Evolutionary conservation across 116 monocot species (phyloP).

Genomic region (Cymodocea nodosa): DNA sequence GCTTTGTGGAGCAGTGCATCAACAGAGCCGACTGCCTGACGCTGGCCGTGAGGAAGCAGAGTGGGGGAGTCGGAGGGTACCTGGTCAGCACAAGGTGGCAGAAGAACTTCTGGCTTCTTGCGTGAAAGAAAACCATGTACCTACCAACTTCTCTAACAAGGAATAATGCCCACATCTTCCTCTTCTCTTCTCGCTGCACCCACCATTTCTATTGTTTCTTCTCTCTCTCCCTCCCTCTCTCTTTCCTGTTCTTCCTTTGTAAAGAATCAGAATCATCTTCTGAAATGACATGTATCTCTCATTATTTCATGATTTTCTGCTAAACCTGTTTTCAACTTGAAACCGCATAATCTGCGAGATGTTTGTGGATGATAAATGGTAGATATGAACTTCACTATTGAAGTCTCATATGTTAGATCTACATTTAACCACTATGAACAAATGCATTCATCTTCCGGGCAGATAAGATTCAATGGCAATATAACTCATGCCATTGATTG

Average conservation of each 20-base stretch:
- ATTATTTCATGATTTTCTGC: not conserved
- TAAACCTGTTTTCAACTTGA: too few relatives aligned
- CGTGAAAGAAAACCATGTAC: constrained; percentile 18
- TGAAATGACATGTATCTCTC: not conserved
- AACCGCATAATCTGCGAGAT: not conserved
- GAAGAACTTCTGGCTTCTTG: constrained; percentile 90
- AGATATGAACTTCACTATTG: too few relatives aligned
- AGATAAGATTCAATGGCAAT: too few relatives aligned
- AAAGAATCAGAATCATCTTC: not conserved
- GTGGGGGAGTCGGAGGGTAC: constrained; percentile 70
- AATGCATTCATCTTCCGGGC: too few relatives aligned
- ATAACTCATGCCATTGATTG: too few relatives aligned
- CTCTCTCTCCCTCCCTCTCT: not conserved
- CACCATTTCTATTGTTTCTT: not conserved
- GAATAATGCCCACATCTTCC: not conserved
- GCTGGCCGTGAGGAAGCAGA: constrained; percentile 69
- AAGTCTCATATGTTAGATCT: too few relatives aligned
- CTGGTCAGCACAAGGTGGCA: constrained; percentile 79
- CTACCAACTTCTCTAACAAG: not conserved
- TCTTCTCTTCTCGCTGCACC: not conserved
- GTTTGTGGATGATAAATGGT: too few relatives aligned
- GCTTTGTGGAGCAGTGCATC: constrained; percentile 77
- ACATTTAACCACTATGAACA: too few relatives aligned
- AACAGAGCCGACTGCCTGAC: constrained; percentile 57
- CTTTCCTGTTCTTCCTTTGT: too few relatives aligned